Conservation (phyloP, 148 eudicot genomes). For the Silene conica region DNA sequence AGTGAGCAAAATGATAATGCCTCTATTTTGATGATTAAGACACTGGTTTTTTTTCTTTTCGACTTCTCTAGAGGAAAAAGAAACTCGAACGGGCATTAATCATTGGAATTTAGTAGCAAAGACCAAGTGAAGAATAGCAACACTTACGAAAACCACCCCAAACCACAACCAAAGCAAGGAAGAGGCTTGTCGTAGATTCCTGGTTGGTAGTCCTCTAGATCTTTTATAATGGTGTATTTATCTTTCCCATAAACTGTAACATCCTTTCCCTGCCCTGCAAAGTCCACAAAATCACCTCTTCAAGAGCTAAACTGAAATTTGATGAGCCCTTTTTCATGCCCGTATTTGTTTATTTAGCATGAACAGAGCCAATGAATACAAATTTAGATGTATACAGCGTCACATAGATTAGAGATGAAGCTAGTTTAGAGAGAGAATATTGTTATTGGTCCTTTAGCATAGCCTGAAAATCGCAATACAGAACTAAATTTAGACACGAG, state of each 20-base stretch:
- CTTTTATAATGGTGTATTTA: slow-evolving; percentile 71
- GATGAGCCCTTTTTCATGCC: not conserved
- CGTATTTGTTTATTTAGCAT: not conserved
- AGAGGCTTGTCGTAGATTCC: slow-evolving; percentile 78
- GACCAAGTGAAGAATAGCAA: slow-evolving; percentile 4
- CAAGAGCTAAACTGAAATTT: not conserved
- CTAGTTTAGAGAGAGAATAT: too few species aligned
- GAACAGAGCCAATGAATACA: not conserved
- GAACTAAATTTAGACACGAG: too few species aligned
- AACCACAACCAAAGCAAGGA: slow-evolving; percentile 95
- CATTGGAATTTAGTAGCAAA: not conserved
- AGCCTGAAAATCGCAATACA: too few species aligned
- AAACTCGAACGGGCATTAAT: too few species aligned
- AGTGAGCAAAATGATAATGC: not conserved
- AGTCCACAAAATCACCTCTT: not conserved
- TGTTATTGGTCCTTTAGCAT: too few species aligned
- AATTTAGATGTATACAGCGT: not conserved
- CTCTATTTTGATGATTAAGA: too few species aligned
- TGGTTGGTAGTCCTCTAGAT: slow-evolving; percentile 59
- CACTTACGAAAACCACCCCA: slow-evolving; percentile 97
- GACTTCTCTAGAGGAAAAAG: too few species aligned
- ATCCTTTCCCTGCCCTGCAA: slow-evolving; percentile 48
- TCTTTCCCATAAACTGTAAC: slow-evolving; percentile 49
- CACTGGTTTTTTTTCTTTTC: too few species aligned
- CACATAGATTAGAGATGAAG: not conserved